Percentiles rank a stretch among this genome's conserved stretches.
These are phyloP conservation scores for Coemansia sp. DNA, from an alignment of 192 early-diverging fungal genomes.

Conservation along the genomic window DNA sequence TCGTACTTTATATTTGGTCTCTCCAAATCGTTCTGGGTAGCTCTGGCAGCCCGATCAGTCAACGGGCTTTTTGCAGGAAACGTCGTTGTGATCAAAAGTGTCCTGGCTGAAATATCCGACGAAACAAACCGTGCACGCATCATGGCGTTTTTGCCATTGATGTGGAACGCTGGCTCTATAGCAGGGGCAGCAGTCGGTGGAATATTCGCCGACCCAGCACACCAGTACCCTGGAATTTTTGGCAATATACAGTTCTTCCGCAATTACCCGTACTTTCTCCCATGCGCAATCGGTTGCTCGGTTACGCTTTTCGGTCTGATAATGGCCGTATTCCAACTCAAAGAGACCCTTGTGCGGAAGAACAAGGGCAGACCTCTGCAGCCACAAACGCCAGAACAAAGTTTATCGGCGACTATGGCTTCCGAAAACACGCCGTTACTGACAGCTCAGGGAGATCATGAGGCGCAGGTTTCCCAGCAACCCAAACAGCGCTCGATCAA, in stretches of 20 bases:
- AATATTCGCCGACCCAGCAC: constrained; percentile 69
- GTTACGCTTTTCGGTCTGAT: constrained; percentile 63
- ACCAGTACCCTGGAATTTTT: constrained; percentile 63
- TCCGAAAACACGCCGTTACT: constrained; percentile 19
- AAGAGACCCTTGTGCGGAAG: constrained; percentile 54
- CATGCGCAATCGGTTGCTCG: constrained; percentile 66
- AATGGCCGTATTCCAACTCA: constrained; percentile 61
- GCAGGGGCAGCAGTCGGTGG: constrained; percentile 75
- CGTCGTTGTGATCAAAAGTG: constrained; percentile 74
- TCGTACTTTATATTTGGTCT: constrained; percentile 70
- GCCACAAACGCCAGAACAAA: neutral
- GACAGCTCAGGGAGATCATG: neutral
- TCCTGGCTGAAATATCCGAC: constrained; percentile 85
- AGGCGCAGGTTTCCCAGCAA: neutral
- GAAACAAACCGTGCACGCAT: constrained; percentile 70
- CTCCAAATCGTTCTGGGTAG: constrained; percentile 57
- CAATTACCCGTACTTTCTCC: constrained; percentile 77
- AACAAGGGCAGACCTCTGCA: neutral
- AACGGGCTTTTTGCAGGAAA: constrained; percentile 75
- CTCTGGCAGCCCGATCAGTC: constrained; percentile 58
- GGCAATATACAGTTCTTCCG: constrained; percentile 59
- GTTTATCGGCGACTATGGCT: neutral
- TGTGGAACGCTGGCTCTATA: constrained; percentile 63
- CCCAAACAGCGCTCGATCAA: constrained; percentile 11
- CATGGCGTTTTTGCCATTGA: constrained; percentile 71